Evolutionary conservation across 2,329 filamentous ascomycete species (phyloP), one percentile per base, ranked within the genome.

Genomic region (Emmonsiellopsis sp.): DNA sequence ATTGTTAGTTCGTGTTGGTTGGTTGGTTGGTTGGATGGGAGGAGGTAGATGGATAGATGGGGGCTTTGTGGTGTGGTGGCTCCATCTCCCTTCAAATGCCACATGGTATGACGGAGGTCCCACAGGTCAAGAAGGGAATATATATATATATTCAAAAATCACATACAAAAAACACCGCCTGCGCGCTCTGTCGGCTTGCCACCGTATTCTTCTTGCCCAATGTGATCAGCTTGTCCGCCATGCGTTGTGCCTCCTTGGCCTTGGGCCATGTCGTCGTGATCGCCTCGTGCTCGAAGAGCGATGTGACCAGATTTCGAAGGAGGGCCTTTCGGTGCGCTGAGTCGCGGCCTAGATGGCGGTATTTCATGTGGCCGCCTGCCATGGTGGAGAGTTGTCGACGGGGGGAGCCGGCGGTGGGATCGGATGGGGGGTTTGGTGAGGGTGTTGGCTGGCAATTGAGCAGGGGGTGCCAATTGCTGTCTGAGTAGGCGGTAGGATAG

Each of bases 261-360:
- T 97, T 97, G 69, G 86, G 85, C 80, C 87, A 96, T 74, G 93
- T 95, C 49, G 93, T 98, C 59, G 86, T 84, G 74, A 98, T 95
- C 58, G 88, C 84, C 76, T 98, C 93, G 72, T 95, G 84, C 71
- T 88, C 81, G 74, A 98, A 87, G 61, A 98, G 86, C 52, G 92
- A 93, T 61, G 92, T 95, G 69, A 97, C 91, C 57, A 98, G 79
- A 74, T 97, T 96, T 66, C 93, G 89, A 61, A 98, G 84, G 62
- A 98, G 83, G 51, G 93, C 92, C 75, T 92, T 83, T 68, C 93
- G 83, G 70, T 96, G 93, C 53, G 92, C 78, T 50, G 90, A 95
- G 61, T 83, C 80, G 62, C 93, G 90, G 73, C 84, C 85, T 57
- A 98, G 78, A 72, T 94, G 88, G 62, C 93, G 86, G 75, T 92